Evolutionary conservation across 2,329 filamentous ascomycete species (phyloP), one percentile per base, ranked within the genome.

Genomic region (Cercospora berteroae): DNA sequence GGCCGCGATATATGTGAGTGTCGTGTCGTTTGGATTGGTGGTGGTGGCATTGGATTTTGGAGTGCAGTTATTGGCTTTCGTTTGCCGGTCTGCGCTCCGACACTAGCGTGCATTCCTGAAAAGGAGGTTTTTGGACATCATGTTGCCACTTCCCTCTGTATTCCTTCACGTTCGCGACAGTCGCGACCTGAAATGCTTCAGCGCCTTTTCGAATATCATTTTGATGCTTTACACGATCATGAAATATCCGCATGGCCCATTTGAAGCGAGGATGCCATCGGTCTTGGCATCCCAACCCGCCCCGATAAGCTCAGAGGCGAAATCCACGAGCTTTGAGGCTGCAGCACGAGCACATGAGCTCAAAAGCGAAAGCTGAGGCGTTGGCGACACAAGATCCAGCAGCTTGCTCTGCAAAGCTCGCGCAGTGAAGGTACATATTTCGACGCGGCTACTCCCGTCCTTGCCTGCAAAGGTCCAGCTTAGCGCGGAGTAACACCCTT

Each of bases 401-500:
- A 29, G 6, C 4, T 29, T 29, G 27, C 27, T 29, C 27, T 7
- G 27, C 27, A 29, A 29, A 29, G 27, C 27, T 29, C 27, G 3
- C 5, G 27, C 4, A 16, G 12, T 36, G 25, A 59, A 29, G 20
- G 23, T 60, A 60, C 50, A 65, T 65, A 65, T 56, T 27, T 5
- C 12, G 25, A 13, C 31, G 36, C 62, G 63, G 63, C 10, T 55
- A 29, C 56, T 65, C 50, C 50, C 66, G 66, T 55, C 31, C 23
- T 59, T 36, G 59, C 64, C 58, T 61, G 42, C 50, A 58, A 44
- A 64, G 61, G 61, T 58, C 61, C 31, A 58, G 61, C 61, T 12
- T 48, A 64, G 61, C 61, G 58, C 31, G 50, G 60, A 64, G 52
- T 29, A 63, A 71, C 65, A 70, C 72, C 67, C 59, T 70, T 74